Conservation (phyloP, 805 yeast genomes). For the Wickerhamomyces bovis region DNA sequence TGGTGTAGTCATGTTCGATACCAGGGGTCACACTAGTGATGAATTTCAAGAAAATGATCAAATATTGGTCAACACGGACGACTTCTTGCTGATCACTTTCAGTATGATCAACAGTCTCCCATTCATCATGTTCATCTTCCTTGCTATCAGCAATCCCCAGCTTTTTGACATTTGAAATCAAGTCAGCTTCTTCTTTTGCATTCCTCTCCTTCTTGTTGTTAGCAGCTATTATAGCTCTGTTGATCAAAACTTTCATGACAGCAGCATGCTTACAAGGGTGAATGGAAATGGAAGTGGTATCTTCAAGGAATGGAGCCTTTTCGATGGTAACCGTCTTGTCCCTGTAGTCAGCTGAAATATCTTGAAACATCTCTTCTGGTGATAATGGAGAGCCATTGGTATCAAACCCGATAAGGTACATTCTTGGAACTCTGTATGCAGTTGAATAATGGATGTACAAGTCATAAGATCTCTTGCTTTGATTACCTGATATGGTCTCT, state of each 20-base stretch:
- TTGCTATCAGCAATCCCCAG: constrained; percentile 38
- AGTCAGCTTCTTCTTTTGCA: constrained; percentile 17
- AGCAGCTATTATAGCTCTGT: constrained; percentile 54
- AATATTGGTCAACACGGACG: constrained; percentile 84
- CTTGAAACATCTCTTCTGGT: constrained; percentile 92
- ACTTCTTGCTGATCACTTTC: constrained; percentile 33
- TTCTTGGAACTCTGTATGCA: constrained; percentile 90
- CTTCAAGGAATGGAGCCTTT: constrained; percentile 74
- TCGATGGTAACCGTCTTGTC: constrained; percentile 97
- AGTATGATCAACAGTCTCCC: constrained; percentile 47
- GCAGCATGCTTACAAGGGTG: constrained; percentile 96
- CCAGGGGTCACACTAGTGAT: constrained; percentile 97
- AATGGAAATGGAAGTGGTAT: constrained; percentile 74
- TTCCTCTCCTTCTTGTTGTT: constrained; percentile 24
- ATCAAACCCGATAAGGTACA: constrained; percentile 85
- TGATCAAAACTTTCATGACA: constrained; percentile 87
- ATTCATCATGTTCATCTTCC: constrained; percentile 37
- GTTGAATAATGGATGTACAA: constrained; percentile 90
- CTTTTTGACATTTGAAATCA: constrained; percentile 39
- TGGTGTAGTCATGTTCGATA: constrained; percentile 96
- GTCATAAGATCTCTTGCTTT: constrained; percentile 66
- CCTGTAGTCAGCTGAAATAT: constrained; percentile 84
- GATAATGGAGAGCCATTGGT: constrained; percentile 78
- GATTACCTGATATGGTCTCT: constrained; percentile 21
- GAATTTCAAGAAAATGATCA: constrained; percentile 84